A percentile compares a stretch with the other conserved stretches of the same genome.
These are phyloP conservation scores for Dactylellina drechsleri DNA, from an alignment of 2,329 filamentous ascomycete genomes.

Conservation along the genomic window DNA sequence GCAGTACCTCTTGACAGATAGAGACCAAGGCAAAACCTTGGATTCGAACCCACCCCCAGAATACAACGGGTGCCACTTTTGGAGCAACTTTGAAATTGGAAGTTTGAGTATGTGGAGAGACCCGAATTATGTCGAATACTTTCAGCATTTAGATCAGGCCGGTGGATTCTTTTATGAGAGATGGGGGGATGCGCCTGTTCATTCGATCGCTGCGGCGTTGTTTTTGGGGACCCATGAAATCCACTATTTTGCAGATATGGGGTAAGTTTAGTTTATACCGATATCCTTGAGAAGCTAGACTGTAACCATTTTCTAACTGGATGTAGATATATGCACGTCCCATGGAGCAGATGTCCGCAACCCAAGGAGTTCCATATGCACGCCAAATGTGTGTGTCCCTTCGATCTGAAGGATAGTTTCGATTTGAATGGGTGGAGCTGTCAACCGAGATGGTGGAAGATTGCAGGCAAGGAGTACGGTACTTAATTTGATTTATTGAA, in stretches of 20 bases:
- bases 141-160: slow-evolving; percentile 56
- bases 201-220: slow-evolving; percentile 57
- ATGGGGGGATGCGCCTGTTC: slow-evolving; percentile 59
- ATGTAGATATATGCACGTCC: slow-evolving; percentile 50
- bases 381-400: slow-evolving; percentile 57
- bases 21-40: slow-evolving; percentile 51
- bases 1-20: slow-evolving; percentile 56
- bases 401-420: slow-evolving; percentile 57
- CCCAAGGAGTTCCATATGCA: slow-evolving; percentile 56
- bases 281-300: no score
- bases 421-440: slow-evolving; percentile 57
- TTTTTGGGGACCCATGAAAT: slow-evolving; percentile 57
- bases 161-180: slow-evolving; percentile 58
- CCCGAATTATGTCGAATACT: slow-evolving; percentile 57
- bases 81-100: slow-evolving; percentile 59
- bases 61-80: slow-evolving; percentile 59
- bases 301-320: not conserved
- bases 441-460: slow-evolving; percentile 58
- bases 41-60: slow-evolving; percentile 38
- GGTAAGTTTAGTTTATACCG: slow-evolving; percentile 41
- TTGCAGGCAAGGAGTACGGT: slow-evolving; percentile 56
- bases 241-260: slow-evolving; percentile 58
- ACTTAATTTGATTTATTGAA: slow-evolving; percentile 16
- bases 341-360: slow-evolving; percentile 56
- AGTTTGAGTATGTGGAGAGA: slow-evolving; percentile 57